phyloP scores from a whole-genome alignment of 2,329 filamentous ascomycete species.

The Kalaharituber pfeilii region DNA sequence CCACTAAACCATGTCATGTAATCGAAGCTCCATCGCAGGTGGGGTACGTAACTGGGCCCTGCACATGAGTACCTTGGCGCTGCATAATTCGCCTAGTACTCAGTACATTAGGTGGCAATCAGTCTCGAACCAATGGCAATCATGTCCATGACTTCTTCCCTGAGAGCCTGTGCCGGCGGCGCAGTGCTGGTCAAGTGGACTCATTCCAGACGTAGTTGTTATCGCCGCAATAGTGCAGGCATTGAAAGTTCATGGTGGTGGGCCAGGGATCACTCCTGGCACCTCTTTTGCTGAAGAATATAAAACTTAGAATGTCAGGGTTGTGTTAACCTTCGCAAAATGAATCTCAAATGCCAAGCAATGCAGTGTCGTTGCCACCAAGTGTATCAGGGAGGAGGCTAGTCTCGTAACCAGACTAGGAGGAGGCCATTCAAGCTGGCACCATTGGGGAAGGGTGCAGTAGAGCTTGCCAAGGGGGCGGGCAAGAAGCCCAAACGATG shows the following conservation, averaged over 20 bases:
- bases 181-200: conserved; percentile 87
- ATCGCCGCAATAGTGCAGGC: conserved; percentile 91
- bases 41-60: too few species aligned
- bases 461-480: conserved; percentile 74
- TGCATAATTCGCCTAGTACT: too few species aligned
- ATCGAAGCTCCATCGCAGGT: too few species aligned
- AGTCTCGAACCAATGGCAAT: too few species aligned
- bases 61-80: too few species aligned
- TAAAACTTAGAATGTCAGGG: conserved; percentile 82
- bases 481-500: conserved; percentile 57
- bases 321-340: conserved; percentile 86
- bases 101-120: too few species aligned
- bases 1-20: too few species aligned
- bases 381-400: conserved; percentile 80
- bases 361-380: conserved; percentile 91
- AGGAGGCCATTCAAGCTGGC: conserved; percentile 83
- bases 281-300: conserved; percentile 75
- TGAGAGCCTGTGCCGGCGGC: too few species aligned
- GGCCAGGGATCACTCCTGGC: conserved; percentile 80
- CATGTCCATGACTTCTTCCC: too few species aligned
- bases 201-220: conserved; percentile 83
- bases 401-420: conserved; percentile 79
- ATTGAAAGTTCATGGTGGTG: conserved; percentile 90
- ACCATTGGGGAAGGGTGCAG: conserved; percentile 87
- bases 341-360: conserved; percentile 79